A percentile compares a stretch with the other conserved stretches of the same genome.
Conservation (phyloP, 179 eudicot genomes). For the Drosera spatulata region DNA sequence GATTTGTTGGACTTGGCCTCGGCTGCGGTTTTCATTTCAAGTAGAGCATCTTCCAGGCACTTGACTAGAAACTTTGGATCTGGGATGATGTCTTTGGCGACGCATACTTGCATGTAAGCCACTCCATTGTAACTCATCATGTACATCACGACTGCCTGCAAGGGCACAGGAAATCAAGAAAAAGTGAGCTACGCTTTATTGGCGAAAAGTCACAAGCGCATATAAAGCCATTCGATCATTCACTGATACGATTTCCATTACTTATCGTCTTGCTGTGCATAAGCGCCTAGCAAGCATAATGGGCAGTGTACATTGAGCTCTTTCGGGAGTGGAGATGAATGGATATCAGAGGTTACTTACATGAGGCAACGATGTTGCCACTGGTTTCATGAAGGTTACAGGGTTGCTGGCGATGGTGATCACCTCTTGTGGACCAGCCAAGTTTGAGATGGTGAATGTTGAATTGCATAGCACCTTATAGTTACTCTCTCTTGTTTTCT, state of each 20-base stretch:
- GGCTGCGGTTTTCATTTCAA: slow-evolving; percentile 48
- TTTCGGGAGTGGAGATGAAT: background rate
- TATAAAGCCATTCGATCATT: no score
- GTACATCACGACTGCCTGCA: slow-evolving; percentile 59
- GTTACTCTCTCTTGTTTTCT: slow-evolving; percentile 41
- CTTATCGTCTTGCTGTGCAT: background rate
- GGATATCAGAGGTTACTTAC: slow-evolving; percentile 17
- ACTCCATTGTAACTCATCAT: slow-evolving; percentile 59
- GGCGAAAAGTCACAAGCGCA: no score
- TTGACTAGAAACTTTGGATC: slow-evolving; percentile 51
- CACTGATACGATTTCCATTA: no score
- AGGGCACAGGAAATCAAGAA: no score
- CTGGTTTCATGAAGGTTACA: slow-evolving; percentile 31
- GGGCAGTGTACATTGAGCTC: background rate
- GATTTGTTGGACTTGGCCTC: background rate
- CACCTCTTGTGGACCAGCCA: slow-evolving; percentile 52
- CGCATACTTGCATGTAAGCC: slow-evolving; percentile 64
- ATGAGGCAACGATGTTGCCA: slow-evolving; percentile 37
- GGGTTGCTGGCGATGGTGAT: slow-evolving; percentile 39
- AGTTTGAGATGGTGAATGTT: slow-evolving; percentile 54
- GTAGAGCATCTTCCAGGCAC: slow-evolving; percentile 56
- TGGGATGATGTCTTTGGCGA: slow-evolving; percentile 56
- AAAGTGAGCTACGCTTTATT: no score
- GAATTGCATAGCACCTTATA: slow-evolving; percentile 45
- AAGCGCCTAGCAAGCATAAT: background rate